Evolutionary conservation across 1,284 basidiomycete species (phyloP).

Genomic region (Pisolithus thermaeus): DNA sequence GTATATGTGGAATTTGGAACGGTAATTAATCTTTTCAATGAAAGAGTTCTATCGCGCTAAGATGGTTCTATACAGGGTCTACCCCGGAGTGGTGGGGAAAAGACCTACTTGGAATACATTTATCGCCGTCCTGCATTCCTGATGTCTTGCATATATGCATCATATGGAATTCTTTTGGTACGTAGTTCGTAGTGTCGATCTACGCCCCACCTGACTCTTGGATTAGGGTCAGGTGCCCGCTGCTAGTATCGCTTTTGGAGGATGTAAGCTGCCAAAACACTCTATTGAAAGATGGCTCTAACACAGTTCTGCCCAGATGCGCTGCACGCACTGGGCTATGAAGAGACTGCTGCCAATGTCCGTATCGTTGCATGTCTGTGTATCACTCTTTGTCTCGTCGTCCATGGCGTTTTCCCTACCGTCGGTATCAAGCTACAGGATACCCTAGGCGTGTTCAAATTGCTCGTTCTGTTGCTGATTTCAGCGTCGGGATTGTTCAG

Average conservation of each 20-base stretch:
- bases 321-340: slow-evolving; percentile 41
- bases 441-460: slow-evolving; percentile 57
- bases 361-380: slow-evolving; percentile 50
- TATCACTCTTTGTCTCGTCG: slow-evolving; percentile 48
- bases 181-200: slow-evolving; percentile 12
- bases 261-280: slow-evolving; percentile 38
- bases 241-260: slow-evolving; percentile 58
- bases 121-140: slow-evolving; percentile 60
- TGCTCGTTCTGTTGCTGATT: slow-evolving; percentile 52
- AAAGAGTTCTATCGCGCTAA: background rate
- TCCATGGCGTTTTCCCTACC: slow-evolving; percentile 52
- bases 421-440: slow-evolving; percentile 66
- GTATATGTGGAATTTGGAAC: slow-evolving; percentile 74
- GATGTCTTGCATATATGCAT: slow-evolving; percentile 52
- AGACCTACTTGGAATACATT: slow-evolving; percentile 71
- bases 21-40: slow-evolving; percentile 32
- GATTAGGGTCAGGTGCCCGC: slow-evolving; percentile 47
- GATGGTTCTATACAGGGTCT: slow-evolving; percentile 39
- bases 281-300: background rate
- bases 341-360: slow-evolving; percentile 41
- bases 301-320: slow-evolving; percentile 36
- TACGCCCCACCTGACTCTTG: slow-evolving; percentile 9
- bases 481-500: slow-evolving; percentile 57
- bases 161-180: slow-evolving; percentile 57
- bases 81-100: slow-evolving; percentile 69